Conservation (phyloP, 352 stramenopile species). For the Pythium dissotocum region DNA sequence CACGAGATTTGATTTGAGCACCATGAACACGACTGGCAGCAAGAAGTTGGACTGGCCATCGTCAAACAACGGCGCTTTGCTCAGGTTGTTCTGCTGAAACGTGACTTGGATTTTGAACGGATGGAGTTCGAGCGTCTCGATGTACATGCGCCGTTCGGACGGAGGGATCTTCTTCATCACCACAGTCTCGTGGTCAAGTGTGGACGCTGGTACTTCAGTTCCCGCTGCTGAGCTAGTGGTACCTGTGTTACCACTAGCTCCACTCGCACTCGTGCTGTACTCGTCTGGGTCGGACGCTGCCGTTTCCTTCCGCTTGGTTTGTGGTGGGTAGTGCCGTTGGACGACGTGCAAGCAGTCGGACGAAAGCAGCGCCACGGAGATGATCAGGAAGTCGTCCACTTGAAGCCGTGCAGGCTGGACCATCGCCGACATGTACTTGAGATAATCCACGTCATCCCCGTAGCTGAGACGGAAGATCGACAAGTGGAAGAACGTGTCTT, state of each 20-base stretch:
- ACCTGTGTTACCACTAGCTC: background rate
- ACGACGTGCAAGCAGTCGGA: conserved; percentile 50
- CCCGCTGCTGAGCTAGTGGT: background rate
- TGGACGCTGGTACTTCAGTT: background rate
- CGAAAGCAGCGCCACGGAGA: conserved; percentile 44
- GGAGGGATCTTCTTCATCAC: conserved; percentile 32
- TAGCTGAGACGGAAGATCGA: conserved; percentile 80
- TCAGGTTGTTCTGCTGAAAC: conserved; percentile 66
- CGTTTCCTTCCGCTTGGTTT: conserved; percentile 3
- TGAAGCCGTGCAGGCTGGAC: conserved; percentile 68
- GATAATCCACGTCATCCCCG: conserved; percentile 83
- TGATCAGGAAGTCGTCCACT: conserved; percentile 62
- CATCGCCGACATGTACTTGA: conserved; percentile 87
- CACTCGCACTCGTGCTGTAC: background rate
- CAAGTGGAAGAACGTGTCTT: conserved; percentile 69
- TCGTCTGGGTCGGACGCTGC: background rate
- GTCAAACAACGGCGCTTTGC: conserved; percentile 41
- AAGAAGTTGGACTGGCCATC: conserved; percentile 42
- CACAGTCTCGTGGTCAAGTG: conserved; percentile 17
- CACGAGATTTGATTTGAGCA: conserved; percentile 63
- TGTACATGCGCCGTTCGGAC: conserved; percentile 73
- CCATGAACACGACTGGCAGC: conserved; percentile 54
- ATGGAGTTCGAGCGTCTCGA: conserved; percentile 83
- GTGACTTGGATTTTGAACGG: conserved; percentile 79
- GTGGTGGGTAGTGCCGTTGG: conserved; percentile 35